These are phyloP conservation scores for Monosporascus sp. DNA, from an alignment of 2,329 filamentous ascomycete species.

Conservation along the genomic window DNA sequence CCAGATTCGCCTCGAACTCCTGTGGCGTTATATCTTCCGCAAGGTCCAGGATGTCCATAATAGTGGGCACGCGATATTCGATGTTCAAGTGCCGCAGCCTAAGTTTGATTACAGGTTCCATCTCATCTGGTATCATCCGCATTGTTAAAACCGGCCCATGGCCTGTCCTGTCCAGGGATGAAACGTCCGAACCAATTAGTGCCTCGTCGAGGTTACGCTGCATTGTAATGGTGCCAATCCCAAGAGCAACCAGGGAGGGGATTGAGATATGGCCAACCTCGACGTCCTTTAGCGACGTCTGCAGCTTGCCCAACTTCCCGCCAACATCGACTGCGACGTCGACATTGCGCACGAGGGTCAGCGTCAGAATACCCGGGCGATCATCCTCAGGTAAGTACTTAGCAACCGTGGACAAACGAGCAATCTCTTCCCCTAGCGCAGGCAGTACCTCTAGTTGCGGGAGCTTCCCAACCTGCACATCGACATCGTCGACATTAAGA, in stretches of 20 bases:
- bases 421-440: constrained; percentile 70
- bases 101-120: constrained; percentile 84
- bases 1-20: constrained; percentile 70
- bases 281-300: constrained; percentile 53
- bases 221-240: constrained; percentile 58
- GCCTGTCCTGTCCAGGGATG: constrained; percentile 21
- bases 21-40: constrained; percentile 62
- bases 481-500: constrained; percentile 59
- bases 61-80: constrained; percentile 83
- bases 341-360: constrained; percentile 62
- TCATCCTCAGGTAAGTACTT: constrained; percentile 97
- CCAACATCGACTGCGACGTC: constrained; percentile 59
- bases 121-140: constrained; percentile 87
- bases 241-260: constrained; percentile 76
- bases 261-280: constrained; percentile 79
- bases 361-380: constrained; percentile 76
- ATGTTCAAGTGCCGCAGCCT: constrained; percentile 77
- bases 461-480: constrained; percentile 57
- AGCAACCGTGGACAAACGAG: constrained; percentile 77
- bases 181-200: constrained; percentile 54
- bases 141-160: constrained; percentile 66
- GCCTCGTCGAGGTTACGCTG: constrained; percentile 64
- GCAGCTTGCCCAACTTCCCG: constrained; percentile 61
- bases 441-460: constrained; percentile 63
- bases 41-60: constrained; percentile 74